Conservation (phyloP, 2,329 filamentous ascomycete genomes). For the Sporothrix globosa region DNA sequence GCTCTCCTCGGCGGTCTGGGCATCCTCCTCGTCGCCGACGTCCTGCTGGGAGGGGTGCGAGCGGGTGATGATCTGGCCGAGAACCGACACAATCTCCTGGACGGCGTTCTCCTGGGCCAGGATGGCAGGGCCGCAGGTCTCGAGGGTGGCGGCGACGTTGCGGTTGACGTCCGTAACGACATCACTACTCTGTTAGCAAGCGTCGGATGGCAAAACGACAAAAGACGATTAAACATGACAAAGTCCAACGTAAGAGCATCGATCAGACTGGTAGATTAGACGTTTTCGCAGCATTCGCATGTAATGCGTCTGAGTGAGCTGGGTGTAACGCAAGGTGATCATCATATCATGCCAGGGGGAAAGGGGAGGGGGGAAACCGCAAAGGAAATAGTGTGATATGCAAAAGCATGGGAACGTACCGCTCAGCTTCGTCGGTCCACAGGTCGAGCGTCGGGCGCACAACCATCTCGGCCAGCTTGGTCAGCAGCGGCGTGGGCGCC, state of each 20-base stretch:
- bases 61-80: conserved; percentile 81
- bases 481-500: conserved; percentile 75
- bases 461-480: conserved; percentile 83
- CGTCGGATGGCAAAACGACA: conserved; percentile 39
- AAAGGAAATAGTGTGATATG: conserved; percentile 49
- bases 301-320: conserved; percentile 95
- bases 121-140: conserved; percentile 85
- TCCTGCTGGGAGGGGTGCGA: conserved; percentile 93
- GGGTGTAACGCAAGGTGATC: conserved; percentile 91
- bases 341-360: conserved; percentile 63
- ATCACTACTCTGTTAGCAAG: conserved; percentile 56
- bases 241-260: conserved; percentile 3
- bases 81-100: conserved; percentile 73
- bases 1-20: conserved; percentile 70
- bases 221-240: not conserved
- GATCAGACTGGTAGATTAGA: conserved; percentile 56
- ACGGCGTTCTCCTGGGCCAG: conserved; percentile 73
- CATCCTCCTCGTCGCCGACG: conserved; percentile 78
- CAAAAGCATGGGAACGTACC: conserved; percentile 65
- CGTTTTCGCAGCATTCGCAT: conserved; percentile 89
- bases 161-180: conserved; percentile 95
- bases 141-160: conserved; percentile 86
- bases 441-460: conserved; percentile 80
- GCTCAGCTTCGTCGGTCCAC: conserved; percentile 89
- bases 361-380: conserved; percentile 35